A percentile compares a stretch with the other conserved stretches of the same genome.
These are phyloP conservation scores for Rubroboletus pulcherrimus DNA, from an alignment of 768 basidiomycete species.

Conservation along the genomic window DNA sequence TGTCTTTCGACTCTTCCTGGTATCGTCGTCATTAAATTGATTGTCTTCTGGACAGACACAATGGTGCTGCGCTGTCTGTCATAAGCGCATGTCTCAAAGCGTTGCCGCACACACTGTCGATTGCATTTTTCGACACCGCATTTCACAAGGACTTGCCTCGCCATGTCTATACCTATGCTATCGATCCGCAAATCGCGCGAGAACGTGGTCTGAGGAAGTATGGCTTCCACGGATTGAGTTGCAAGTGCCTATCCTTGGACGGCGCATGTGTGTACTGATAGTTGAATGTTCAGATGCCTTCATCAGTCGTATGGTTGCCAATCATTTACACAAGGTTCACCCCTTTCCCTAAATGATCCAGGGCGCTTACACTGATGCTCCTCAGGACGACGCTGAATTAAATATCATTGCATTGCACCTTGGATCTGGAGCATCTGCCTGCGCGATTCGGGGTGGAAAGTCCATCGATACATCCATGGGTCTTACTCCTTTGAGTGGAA, in stretches of 20 bases:
- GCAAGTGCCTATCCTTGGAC: conserved; percentile 30
- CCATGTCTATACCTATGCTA: conserved; percentile 77
- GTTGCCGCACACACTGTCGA: conserved; percentile 64
- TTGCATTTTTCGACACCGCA: conserved; percentile 87
- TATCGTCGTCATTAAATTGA: not conserved
- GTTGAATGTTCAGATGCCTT: conserved; percentile 46
- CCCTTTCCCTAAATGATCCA: not conserved
- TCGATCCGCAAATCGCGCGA: conserved; percentile 58
- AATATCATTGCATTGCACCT: conserved; percentile 85
- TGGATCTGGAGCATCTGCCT: conserved; percentile 86
- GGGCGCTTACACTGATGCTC: not conserved
- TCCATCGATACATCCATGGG: conserved; percentile 91
- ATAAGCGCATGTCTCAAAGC: conserved; percentile 56
- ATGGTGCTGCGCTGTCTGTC: conserved; percentile 56
- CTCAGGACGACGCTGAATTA: conserved; percentile 43
- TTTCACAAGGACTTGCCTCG: conserved; percentile 76
- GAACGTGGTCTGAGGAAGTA: conserved; percentile 78
- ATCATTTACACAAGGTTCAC: conserved; percentile 52
- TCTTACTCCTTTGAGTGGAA: conserved; percentile 80
- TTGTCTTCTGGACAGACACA: conserved; percentile 42
- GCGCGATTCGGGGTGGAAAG: conserved; percentile 66
- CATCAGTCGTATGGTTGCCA: conserved; percentile 62
- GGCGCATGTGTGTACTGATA: not conserved
- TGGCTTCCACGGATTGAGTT: conserved; percentile 87
- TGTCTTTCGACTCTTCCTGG: conserved; percentile 12